Conservation (phyloP, 805 yeast species). For the Wickerhamiella brachini region DNA sequence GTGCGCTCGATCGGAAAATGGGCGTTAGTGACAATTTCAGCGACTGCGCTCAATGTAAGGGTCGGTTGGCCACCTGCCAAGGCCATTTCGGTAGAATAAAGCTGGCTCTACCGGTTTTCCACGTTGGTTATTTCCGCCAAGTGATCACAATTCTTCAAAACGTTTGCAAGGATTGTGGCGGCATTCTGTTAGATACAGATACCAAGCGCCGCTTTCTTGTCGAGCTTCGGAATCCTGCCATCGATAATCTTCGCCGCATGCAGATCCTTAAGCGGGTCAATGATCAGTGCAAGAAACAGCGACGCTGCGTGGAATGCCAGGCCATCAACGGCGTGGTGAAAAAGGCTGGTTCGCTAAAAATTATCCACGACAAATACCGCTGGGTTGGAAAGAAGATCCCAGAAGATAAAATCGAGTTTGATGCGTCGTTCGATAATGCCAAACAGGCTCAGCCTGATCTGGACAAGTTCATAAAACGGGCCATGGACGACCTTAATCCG, state of each 20-base stretch:
- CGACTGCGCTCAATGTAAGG: slow-evolving; percentile 86
- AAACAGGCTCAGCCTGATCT: slow-evolving; percentile 69
- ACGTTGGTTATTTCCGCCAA: slow-evolving; percentile 91
- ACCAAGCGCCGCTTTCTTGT: slow-evolving; percentile 51
- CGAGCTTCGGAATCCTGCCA: slow-evolving; percentile 78
- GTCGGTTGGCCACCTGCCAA: slow-evolving; percentile 84
- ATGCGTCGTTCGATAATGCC: slow-evolving; percentile 68
- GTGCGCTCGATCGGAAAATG: slow-evolving; percentile 87
- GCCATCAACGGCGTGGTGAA: slow-evolving; percentile 93
- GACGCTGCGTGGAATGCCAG: slow-evolving; percentile 79
- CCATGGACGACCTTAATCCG: slow-evolving; percentile 90
- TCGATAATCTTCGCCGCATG: slow-evolving; percentile 89
- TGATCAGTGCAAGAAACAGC: slow-evolving; percentile 91
- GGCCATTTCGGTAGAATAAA: slow-evolving; percentile 97
- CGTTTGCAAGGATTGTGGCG: slow-evolving; percentile 80
- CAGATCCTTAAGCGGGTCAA: slow-evolving; percentile 63
- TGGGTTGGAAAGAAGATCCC: slow-evolving; percentile 87
- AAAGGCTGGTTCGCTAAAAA: slow-evolving; percentile 90
- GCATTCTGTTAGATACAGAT: slow-evolving; percentile 58
- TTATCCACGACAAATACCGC: slow-evolving; percentile 89
- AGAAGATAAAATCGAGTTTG: slow-evolving; percentile 78
- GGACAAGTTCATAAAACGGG: slow-evolving; percentile 72
- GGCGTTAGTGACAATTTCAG: slow-evolving; percentile 81
- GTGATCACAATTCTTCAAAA: slow-evolving; percentile 78
- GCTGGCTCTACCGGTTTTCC: slow-evolving; percentile 90